A percentile compares a stretch with the other conserved stretches of the same genome.
Evolutionary conservation across 805 yeast species (phyloP).

Genomic region (Scheffersomyces coipomensis): DNA sequence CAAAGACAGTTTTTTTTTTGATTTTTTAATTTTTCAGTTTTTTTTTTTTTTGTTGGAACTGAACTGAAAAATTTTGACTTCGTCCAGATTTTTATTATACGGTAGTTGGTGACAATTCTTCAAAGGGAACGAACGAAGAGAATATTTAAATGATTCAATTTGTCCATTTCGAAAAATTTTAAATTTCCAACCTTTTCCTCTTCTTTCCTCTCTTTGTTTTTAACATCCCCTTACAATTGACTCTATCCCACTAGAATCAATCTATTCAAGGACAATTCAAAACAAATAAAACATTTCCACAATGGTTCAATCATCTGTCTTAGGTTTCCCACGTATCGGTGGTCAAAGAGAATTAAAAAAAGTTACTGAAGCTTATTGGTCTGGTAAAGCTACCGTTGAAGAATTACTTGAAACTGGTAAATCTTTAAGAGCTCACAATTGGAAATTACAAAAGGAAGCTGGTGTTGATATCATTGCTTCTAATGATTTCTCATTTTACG

Average conservation of each 20-base stretch:
- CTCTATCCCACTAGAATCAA: background rate
- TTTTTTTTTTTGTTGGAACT: too few relatives aligned
- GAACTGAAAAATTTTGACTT: too few relatives aligned
- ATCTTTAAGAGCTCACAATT: conserved; percentile 92
- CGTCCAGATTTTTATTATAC: too few relatives aligned
- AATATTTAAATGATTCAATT: too few relatives aligned
- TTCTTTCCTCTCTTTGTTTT: conserved; percentile 1
- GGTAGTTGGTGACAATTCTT: too few relatives aligned
- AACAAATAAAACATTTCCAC: conserved; percentile 10
- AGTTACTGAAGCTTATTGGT: conserved; percentile 99
- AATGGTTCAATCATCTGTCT: conserved; percentile 96
- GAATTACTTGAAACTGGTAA: conserved; percentile 91
- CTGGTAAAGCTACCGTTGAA: conserved; percentile 84
- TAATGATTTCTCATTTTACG: conserved; percentile 97
- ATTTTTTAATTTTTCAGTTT: too few relatives aligned
- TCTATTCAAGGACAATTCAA: background rate
- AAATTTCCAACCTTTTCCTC: conserved; percentile 1
- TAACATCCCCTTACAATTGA: background rate
- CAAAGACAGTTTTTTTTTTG: too few relatives aligned
- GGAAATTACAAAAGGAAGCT: conserved; percentile 96
- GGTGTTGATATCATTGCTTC: conserved; percentile 98
- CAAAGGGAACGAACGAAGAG: too few relatives aligned
- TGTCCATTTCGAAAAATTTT: conserved; percentile 2
- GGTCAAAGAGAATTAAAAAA: conserved; percentile 99
- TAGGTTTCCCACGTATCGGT: conserved; percentile 99